These are phyloP conservation scores for Globisporangium barbulae DNA, from an alignment of 352 stramenopile genomes.

Conservation along the genomic window DNA sequence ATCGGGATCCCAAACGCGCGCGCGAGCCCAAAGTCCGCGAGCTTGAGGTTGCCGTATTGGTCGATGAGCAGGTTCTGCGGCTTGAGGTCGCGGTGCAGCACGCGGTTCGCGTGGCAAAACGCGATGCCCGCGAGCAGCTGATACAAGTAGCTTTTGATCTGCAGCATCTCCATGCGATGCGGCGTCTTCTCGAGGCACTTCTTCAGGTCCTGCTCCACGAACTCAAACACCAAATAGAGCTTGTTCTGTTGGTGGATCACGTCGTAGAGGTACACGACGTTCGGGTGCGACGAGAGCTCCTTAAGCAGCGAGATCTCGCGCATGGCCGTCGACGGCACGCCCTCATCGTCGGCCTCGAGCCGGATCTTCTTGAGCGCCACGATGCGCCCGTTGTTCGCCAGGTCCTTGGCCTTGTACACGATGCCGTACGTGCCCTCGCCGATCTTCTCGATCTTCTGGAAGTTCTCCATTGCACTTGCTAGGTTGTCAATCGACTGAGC, in stretches of 20 bases:
- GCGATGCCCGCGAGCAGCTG: constrained; percentile 82
- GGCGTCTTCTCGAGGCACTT: constrained; percentile 92
- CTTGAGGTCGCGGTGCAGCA: constrained; percentile 98
- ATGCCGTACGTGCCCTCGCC: constrained; percentile 96
- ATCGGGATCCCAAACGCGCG: constrained; percentile 86
- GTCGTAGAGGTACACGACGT: constrained; percentile 89
- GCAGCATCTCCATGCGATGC: constrained; percentile 75
- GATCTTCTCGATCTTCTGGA: constrained; percentile 85
- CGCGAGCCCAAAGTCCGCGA: constrained; percentile 92
- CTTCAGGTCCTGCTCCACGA: constrained; percentile 86
- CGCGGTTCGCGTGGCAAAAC: constrained; percentile 95
- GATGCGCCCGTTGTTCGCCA: constrained; percentile 78
- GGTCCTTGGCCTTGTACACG: constrained; percentile 95
- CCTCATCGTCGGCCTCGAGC: constrained; percentile 92
- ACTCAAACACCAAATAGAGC: constrained; percentile 87
- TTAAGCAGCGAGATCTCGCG: constrained; percentile 96
- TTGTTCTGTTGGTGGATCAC: constrained; percentile 86
- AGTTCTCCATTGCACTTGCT: constrained; percentile 63
- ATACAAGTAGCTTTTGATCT: constrained; percentile 86
- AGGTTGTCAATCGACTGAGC: background rate
- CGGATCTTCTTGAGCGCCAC: constrained; percentile 95
- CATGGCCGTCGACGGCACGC: constrained; percentile 97
- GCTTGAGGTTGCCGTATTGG: constrained; percentile 84
- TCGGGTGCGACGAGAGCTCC: constrained; percentile 93
- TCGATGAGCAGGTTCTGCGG: constrained; percentile 95